phyloP scores from a whole-genome alignment of 2,329 filamentous ascomycete species.

The Mariannaea sp. region DNA sequence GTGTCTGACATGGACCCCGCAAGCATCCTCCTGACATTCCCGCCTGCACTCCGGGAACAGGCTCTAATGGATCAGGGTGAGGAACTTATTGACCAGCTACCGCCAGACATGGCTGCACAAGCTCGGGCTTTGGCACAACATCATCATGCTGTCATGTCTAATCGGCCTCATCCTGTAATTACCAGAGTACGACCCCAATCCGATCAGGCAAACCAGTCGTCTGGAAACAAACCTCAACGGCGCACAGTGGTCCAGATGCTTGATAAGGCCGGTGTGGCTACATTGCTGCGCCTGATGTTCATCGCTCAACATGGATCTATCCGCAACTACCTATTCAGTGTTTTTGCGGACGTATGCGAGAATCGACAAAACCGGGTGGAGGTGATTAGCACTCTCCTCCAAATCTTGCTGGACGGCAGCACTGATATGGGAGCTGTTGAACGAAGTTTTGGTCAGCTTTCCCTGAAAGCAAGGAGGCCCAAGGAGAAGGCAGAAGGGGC shows the following conservation, averaged over 20 bases:
- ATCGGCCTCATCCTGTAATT: conserved; percentile 38
- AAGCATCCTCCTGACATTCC: conserved; percentile 88
- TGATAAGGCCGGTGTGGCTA: conserved; percentile 93
- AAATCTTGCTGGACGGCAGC: conserved; percentile 94
- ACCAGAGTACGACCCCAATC: conserved; percentile 25
- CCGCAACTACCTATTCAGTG: conserved; percentile 80
- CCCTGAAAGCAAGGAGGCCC: conserved; percentile 84
- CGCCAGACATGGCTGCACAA: conserved; percentile 84
- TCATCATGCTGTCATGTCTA: conserved; percentile 39
- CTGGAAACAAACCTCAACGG: conserved; percentile 69
- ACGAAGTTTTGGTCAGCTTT: conserved; percentile 91
- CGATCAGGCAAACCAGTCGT: conserved; percentile 46
- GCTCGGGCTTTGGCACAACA: conserved; percentile 70
- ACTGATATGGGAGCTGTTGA: conserved; percentile 92
- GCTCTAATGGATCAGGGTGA: conserved; percentile 92
- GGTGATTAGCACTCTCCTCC: conserved; percentile 88
- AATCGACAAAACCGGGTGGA: conserved; percentile 96
- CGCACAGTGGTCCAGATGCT: conserved; percentile 93
- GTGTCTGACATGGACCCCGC: conserved; percentile 85
- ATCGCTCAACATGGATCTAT: conserved; percentile 89
- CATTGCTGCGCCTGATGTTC: conserved; percentile 97
- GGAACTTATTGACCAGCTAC: conserved; percentile 80
- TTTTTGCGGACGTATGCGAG: conserved; percentile 90
- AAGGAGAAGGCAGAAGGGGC: conserved; percentile 62
- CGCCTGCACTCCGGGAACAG: conserved; percentile 80